phyloP scores from a whole-genome alignment of 2,329 filamentous ascomycete genomes.

The Colletotrichum eremochloae region DNA sequence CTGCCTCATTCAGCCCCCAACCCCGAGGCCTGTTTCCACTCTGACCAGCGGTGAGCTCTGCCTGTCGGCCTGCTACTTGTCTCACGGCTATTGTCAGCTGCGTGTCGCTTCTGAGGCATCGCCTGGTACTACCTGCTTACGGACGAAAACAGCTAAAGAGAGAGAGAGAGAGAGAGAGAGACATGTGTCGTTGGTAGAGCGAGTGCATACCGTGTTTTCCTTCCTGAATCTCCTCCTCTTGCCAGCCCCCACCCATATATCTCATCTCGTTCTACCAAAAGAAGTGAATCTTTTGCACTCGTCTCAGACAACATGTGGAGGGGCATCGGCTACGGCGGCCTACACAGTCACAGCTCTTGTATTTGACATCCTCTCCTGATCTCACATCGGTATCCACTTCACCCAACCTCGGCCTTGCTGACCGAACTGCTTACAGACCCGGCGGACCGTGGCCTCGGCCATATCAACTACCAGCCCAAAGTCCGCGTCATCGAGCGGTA shows the following conservation, averaged over 20 bases:
- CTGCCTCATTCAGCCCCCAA: slow-evolving; percentile 38
- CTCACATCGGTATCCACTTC: slow-evolving; percentile 33
- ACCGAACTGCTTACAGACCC: slow-evolving; percentile 61
- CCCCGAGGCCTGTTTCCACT: slow-evolving; percentile 21
- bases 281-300: slow-evolving; percentile 3
- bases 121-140: slow-evolving; percentile 6
- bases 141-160: slow-evolving; percentile 5
- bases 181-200: slow-evolving; percentile 36
- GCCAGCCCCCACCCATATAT: neutral
- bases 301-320: slow-evolving; percentile 38
- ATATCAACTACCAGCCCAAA: slow-evolving; percentile 76
- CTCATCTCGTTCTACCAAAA: neutral
- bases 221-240: neutral
- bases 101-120: slow-evolving; percentile 31
- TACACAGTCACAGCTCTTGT: slow-evolving; percentile 42
- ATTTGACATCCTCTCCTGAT: slow-evolving; percentile 30
- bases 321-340: slow-evolving; percentile 42
- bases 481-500: slow-evolving; percentile 93
- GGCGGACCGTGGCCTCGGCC: slow-evolving; percentile 62
- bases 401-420: slow-evolving; percentile 48
- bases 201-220: slow-evolving; percentile 33
- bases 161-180: neutral
- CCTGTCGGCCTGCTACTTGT: slow-evolving; percentile 15
- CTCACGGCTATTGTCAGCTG: slow-evolving; percentile 27
- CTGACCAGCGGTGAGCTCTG: slow-evolving; percentile 40